Evolutionary conservation across 1,139 yeast species (phyloP).

Genomic region (Hyphopichia khmerensis): DNA sequence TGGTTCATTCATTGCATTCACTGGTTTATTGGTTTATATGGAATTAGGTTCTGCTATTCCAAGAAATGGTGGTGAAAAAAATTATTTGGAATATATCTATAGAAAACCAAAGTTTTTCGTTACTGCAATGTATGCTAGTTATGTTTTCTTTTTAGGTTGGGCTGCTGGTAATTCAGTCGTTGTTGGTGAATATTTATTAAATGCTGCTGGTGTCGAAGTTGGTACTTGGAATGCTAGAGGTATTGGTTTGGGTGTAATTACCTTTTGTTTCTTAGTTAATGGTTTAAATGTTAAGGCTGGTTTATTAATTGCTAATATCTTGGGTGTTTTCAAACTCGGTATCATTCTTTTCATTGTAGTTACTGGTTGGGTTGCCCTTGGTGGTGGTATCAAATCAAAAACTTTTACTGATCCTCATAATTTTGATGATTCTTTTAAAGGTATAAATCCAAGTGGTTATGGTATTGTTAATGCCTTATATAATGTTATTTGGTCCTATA

Average conservation of each 20-base stretch:
- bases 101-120: slow-evolving; percentile 67
- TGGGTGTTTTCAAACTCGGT: slow-evolving; percentile 71
- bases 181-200: slow-evolving; percentile 51
- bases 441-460: slow-evolving; percentile 63
- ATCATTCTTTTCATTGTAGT: slow-evolving; percentile 67
- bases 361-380: slow-evolving; percentile 81
- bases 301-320: slow-evolving; percentile 61
- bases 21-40: slow-evolving; percentile 76
- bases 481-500: slow-evolving; percentile 79
- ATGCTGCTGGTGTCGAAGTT: slow-evolving; percentile 69
- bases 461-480: slow-evolving; percentile 77
- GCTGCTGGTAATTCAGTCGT: slow-evolving; percentile 72
- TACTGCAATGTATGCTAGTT: slow-evolving; percentile 74
- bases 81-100: slow-evolving; percentile 73
- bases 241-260: slow-evolving; percentile 70
- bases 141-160: slow-evolving; percentile 79
- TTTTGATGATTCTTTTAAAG: slow-evolving; percentile 59
- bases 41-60: slow-evolving; percentile 86
- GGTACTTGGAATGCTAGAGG: slow-evolving; percentile 77
- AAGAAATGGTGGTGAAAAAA: slow-evolving; percentile 86
- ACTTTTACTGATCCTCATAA: slow-evolving; percentile 54
- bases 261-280: slow-evolving; percentile 69
- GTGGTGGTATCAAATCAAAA: slow-evolving; percentile 59
- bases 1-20: slow-evolving; percentile 70
- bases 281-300: slow-evolving; percentile 64